These are phyloP conservation scores for Talaromyces sp. DNA, from an alignment of 2,329 filamentous ascomycete genomes.

Conservation along the genomic window DNA sequence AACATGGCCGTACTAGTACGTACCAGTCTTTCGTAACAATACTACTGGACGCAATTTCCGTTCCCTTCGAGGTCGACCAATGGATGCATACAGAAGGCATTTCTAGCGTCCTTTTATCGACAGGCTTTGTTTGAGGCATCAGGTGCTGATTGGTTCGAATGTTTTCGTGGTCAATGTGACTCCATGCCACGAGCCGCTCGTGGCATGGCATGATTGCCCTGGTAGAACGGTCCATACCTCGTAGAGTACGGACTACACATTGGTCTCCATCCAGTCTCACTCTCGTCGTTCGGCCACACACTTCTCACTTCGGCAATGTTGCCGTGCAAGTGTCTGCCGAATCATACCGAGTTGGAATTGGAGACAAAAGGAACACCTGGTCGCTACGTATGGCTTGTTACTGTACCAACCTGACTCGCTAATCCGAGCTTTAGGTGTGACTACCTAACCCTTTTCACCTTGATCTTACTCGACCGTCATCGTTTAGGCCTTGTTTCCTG, in stretches of 20 bases:
- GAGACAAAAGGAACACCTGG: background rate
- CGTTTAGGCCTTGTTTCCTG: background rate
- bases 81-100: background rate
- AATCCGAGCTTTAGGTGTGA: background rate
- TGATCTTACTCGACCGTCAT: background rate
- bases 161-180: background rate
- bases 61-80: background rate
- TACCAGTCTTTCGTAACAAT: slow-evolving; percentile 1
- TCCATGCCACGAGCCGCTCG: slow-evolving; percentile 10
- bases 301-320: slow-evolving; percentile 9
- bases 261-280: background rate
- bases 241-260: background rate
- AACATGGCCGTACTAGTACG: background rate
- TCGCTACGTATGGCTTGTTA: background rate
- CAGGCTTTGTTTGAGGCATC: slow-evolving; percentile 1
- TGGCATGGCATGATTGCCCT: slow-evolving; percentile 2
- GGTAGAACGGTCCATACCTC: background rate
- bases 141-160: background rate
- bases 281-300: background rate
- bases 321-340: slow-evolving; percentile 6
- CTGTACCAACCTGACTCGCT: slow-evolving; percentile 1
- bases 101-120: background rate
- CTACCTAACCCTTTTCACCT: background rate
- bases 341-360: slow-evolving; percentile 2
- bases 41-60: slow-evolving; percentile 3